These are phyloP conservation scores for Hypoxylon fragiforme DNA, from an alignment of 495 filamentous ascomycete genomes.

Conservation along the genomic window DNA sequence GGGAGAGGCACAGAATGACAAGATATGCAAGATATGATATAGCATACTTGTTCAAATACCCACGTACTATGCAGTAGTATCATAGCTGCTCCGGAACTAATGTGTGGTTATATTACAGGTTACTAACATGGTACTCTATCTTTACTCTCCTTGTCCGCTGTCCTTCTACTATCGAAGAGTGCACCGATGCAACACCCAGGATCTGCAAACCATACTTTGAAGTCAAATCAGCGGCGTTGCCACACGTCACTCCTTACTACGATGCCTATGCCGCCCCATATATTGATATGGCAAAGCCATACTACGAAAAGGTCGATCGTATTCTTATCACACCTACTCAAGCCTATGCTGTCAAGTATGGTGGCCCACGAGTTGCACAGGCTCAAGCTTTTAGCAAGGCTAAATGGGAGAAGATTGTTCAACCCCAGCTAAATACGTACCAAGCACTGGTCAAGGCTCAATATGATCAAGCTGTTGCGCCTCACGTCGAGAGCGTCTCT, in stretches of 20 bases:
- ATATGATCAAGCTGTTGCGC: conserved; percentile 70
- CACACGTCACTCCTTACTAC: conserved; percentile 87
- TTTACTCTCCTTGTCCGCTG: conserved; percentile 81
- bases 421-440: conserved; percentile 69
- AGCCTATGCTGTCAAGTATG: conserved; percentile 69
- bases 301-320: conserved; percentile 67
- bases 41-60: too few species aligned
- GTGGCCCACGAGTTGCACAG: conserved; percentile 72
- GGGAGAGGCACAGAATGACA: background rate
- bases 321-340: conserved; percentile 68
- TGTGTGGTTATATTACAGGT: conserved; percentile 51
- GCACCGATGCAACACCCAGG: conserved; percentile 70
- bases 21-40: too few species aligned
- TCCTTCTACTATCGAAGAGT: conserved; percentile 65
- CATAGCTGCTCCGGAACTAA: background rate
- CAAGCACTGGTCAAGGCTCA: conserved; percentile 61
- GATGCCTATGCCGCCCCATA: conserved; percentile 80
- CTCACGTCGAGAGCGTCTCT: conserved; percentile 67
- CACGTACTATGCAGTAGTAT: too few species aligned
- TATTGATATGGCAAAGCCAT: conserved; percentile 74
- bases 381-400: conserved; percentile 63
- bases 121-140: conserved; percentile 84
- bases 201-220: conserved; percentile 86
- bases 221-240: conserved; percentile 65
- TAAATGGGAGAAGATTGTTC: conserved; percentile 77